A percentile compares a stretch with the other conserved stretches of the same genome.
phyloP scores from a whole-genome alignment of 306 rosid species.

The Alnus rubra region DNA sequence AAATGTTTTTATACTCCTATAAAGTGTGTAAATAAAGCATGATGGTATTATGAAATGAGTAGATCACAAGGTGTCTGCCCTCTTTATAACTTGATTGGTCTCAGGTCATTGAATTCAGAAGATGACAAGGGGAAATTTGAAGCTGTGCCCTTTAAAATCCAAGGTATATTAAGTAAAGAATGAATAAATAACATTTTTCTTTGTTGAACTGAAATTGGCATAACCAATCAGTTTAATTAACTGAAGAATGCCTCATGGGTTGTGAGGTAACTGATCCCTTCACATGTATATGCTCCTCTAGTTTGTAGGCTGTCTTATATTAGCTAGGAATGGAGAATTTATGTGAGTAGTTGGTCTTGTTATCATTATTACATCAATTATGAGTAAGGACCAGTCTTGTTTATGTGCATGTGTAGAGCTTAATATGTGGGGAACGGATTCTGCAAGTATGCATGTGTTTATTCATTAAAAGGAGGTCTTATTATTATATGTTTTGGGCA shows the following conservation, averaged over 20 bases:
- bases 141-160: neutral
- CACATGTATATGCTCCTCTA: neutral
- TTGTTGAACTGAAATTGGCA: neutral
- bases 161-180: neutral
- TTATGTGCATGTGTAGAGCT: neutral
- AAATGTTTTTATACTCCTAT: constrained; percentile 45
- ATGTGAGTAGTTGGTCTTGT: neutral
- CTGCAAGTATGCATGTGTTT: neutral
- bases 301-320: neutral
- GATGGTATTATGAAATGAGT: constrained; percentile 27
- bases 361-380: neutral
- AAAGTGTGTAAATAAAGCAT: constrained; percentile 38
- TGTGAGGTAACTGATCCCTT: neutral
- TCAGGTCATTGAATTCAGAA: constrained; percentile 17
- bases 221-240: neutral
- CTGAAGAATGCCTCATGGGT: neutral
- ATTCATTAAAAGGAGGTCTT: neutral
- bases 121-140: neutral
- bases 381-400: neutral
- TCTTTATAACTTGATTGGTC: constrained; percentile 15
- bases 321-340: neutral
- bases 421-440: neutral
- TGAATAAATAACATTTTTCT: neutral
- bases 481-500: neutral
- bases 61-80: constrained; percentile 30